Conservation (phyloP, 176 grass and related monocot genomes). For the Luzula sylvatica region DNA sequence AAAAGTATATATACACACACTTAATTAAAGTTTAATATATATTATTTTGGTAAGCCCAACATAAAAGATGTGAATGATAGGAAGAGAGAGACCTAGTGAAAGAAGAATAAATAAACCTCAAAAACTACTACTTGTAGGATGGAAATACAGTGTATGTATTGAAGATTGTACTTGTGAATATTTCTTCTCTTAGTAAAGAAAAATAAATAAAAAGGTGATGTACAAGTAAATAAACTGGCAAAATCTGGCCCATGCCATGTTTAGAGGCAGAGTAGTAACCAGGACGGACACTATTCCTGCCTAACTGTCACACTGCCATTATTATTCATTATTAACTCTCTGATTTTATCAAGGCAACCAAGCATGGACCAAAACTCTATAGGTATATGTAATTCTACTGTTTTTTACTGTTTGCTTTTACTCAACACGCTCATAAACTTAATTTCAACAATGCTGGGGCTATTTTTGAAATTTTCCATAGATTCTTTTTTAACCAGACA, state of each 20-base stretch:
- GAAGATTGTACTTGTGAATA: neutral
- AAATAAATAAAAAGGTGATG: neutral
- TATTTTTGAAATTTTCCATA: too few relatives aligned
- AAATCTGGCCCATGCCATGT: slow-evolving; percentile 27
- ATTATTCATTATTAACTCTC: slow-evolving; percentile 2
- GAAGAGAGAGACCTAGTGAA: neutral
- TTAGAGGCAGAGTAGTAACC: slow-evolving; percentile 14
- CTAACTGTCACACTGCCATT: slow-evolving; percentile 16
- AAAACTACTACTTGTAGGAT: neutral
- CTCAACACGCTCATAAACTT: too few relatives aligned
- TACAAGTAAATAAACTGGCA: slow-evolving; percentile 2
- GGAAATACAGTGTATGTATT: too few relatives aligned
- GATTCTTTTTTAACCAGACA: slow-evolving; percentile 1
- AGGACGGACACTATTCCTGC: neutral
- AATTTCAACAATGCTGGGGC: too few relatives aligned
- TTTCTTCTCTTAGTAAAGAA: neutral
- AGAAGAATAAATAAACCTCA: slow-evolving; percentile 12
- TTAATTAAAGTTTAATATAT: too few relatives aligned
- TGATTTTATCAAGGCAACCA: neutral
- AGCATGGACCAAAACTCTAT: too few relatives aligned
- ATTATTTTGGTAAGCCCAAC: too few relatives aligned
- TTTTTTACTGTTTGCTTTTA: too few relatives aligned
- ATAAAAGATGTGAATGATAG: too few relatives aligned
- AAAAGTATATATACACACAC: too few relatives aligned
- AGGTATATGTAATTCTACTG: too few relatives aligned